phyloP scores from a whole-genome alignment of 768 basidiomycete genomes.

The Sutorius australiensis region DNA sequence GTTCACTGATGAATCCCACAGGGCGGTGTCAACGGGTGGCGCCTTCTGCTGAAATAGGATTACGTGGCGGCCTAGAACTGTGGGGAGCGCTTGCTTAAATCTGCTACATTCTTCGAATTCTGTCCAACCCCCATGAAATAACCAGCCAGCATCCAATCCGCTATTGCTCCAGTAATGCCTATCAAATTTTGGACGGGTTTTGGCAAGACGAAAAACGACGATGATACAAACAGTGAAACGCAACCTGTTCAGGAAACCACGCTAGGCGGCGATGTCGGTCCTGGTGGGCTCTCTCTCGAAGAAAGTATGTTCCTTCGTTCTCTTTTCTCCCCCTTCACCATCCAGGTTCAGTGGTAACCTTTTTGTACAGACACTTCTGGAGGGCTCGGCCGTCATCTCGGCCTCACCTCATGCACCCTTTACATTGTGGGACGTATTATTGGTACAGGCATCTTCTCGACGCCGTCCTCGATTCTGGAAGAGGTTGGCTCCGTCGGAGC shows the following conservation, averaged over 20 bases:
- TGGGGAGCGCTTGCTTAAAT: too few relatives aligned
- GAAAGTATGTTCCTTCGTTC: conserved; percentile 34
- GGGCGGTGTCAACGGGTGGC: too few relatives aligned
- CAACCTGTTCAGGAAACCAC: neutral
- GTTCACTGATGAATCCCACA: too few relatives aligned
- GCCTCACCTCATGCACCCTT: conserved; percentile 52
- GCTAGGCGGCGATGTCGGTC: conserved; percentile 23
- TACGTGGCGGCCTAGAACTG: too few relatives aligned
- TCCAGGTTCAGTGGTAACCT: neutral
- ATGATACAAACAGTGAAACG: neutral
- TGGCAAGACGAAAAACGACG: neutral
- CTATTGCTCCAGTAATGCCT: conserved; percentile 3
- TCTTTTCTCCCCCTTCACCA: neutral
- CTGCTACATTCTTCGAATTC: too few relatives aligned
- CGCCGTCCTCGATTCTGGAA: conserved; percentile 52
- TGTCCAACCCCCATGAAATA: too few relatives aligned
- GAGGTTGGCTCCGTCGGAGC: conserved; percentile 57
- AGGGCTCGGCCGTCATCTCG: conserved; percentile 54
- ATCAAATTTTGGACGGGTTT: neutral
- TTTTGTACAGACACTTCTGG: conserved; percentile 41
- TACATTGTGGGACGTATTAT: conserved; percentile 55
- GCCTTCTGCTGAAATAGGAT: too few relatives aligned
- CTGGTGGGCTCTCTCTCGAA: conserved; percentile 45
- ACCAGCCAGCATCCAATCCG: too few relatives aligned
- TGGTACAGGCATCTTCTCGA: conserved; percentile 60